These are phyloP conservation scores for Chimonanthus salicifolius DNA, from an alignment of 164 flowering plant genomes.

Conservation along the genomic window DNA sequence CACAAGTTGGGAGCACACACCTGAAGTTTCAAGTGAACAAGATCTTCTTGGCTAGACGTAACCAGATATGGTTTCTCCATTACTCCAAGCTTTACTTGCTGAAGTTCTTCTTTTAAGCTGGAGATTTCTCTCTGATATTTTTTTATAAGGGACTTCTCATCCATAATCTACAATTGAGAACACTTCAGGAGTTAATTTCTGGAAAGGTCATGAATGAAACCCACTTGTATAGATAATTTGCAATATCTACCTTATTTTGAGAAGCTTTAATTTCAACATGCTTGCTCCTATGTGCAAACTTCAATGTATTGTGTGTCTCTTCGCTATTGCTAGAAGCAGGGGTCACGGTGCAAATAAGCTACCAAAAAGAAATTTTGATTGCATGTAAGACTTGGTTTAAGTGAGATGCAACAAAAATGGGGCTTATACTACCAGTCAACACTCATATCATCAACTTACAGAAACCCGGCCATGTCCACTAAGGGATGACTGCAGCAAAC, in stretches of 20 bases:
- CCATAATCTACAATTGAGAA: constrained; percentile 49
- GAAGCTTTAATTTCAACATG: constrained; percentile 75
- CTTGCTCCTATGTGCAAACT: constrained; percentile 77
- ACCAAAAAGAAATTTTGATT: constrained; percentile 9
- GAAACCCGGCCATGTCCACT: constrained; percentile 84
- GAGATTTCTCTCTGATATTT: constrained; percentile 81
- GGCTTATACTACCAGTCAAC: not conserved
- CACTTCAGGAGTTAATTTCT: not conserved
- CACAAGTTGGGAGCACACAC: constrained; percentile 24
- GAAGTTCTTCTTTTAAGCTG: constrained; percentile 63
- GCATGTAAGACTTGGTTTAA: not conserved
- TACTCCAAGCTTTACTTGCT: constrained; percentile 60
- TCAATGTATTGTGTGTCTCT: constrained; percentile 79
- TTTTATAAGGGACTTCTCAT: constrained; percentile 86
- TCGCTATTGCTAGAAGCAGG: constrained; percentile 81
- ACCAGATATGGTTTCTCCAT: constrained; percentile 41
- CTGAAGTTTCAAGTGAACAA: constrained; percentile 75
- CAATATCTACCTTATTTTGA: constrained; percentile 56
- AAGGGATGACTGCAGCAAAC: constrained; percentile 73
- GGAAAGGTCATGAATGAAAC: not conserved
- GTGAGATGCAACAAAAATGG: not conserved
- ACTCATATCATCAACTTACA: constrained; percentile 33
- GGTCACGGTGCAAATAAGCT: constrained; percentile 89
- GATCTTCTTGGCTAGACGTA: constrained; percentile 58
- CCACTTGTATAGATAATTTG: not conserved